These are phyloP conservation scores for Eucalyptus leucophloia DNA, from an alignment of 345 rosid species.

Conservation along the genomic window DNA sequence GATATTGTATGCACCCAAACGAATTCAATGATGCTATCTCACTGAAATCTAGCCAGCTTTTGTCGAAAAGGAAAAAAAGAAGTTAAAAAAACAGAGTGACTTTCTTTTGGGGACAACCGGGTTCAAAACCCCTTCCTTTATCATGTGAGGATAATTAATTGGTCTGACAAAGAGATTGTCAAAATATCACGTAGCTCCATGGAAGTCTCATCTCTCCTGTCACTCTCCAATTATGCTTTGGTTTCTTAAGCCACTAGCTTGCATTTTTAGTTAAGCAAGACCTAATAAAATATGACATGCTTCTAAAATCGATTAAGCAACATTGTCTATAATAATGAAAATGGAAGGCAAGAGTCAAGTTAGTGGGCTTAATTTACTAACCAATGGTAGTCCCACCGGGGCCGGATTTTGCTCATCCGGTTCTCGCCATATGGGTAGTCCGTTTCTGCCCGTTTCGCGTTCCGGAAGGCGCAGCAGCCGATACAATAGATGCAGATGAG, in stretches of 20 bases:
- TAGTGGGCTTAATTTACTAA: background rate
- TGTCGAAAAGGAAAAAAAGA: background rate
- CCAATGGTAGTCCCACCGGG: conserved; percentile 91
- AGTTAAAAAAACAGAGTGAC: background rate
- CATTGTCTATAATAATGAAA: background rate
- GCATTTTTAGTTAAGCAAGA: background rate
- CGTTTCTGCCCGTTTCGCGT: conserved; percentile 58
- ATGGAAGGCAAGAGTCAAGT: background rate
- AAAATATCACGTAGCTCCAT: background rate
- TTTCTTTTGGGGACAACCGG: background rate
- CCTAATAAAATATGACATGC: background rate
- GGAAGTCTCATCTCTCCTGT: background rate
- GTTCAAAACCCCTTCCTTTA: background rate
- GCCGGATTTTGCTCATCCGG: conserved; percentile 77
- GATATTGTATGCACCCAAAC: background rate
- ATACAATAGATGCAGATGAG: conserved; percentile 63
- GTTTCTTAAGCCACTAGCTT: background rate
- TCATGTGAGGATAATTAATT: background rate
- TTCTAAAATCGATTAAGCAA: background rate
- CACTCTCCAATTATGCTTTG: background rate
- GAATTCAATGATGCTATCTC: background rate
- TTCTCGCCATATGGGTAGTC: conserved; percentile 76
- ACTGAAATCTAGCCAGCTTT: background rate
- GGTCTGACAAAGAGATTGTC: background rate
- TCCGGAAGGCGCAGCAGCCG: conserved; percentile 86